Evolutionary conservation across 1,284 basidiomycete species (phyloP).

Genomic region (Peniophora sp.): DNA sequence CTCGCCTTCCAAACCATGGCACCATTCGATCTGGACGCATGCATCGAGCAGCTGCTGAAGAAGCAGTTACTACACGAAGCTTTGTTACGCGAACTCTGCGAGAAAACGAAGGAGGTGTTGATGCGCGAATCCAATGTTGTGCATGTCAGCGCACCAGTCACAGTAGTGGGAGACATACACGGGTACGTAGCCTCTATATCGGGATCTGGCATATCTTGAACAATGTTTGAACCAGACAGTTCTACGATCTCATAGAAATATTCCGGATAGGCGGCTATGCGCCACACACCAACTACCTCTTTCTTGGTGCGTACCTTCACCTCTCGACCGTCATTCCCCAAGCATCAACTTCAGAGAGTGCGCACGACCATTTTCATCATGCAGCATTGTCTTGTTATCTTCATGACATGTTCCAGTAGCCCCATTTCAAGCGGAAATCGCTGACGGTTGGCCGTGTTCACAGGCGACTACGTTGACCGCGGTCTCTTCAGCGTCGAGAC

Average conservation of each 20-base stretch:
- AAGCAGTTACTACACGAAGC: slow-evolving; percentile 94
- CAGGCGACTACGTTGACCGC: slow-evolving; percentile 97
- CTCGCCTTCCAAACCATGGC: slow-evolving; percentile 46
- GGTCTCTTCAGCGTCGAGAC: slow-evolving; percentile 98
- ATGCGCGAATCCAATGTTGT: slow-evolving; percentile 99
- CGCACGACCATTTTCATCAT: too few relatives aligned
- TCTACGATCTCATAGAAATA: slow-evolving; percentile 98
- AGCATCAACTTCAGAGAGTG: too few relatives aligned
- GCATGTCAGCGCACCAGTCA: slow-evolving; percentile 96
- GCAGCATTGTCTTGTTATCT: too few relatives aligned
- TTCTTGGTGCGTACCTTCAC: slow-evolving; percentile 63
- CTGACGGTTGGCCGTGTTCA: slow-evolving; percentile 1
- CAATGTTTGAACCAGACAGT: slow-evolving; percentile 67
- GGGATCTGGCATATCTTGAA: slow-evolving; percentile 8
- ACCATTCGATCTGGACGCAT: slow-evolving; percentile 92
- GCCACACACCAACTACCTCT: slow-evolving; percentile 96
- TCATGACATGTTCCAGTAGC: too few relatives aligned
- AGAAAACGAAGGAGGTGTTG: slow-evolving; percentile 96
- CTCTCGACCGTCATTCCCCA: slow-evolving; percentile 8
- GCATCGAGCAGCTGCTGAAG: slow-evolving; percentile 82
- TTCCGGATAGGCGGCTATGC: slow-evolving; percentile 97
- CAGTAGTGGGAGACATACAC: slow-evolving; percentile 98
- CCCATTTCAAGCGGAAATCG: background rate
- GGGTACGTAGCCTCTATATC: slow-evolving; percentile 56
- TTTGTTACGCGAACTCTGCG: slow-evolving; percentile 91